phyloP scores from a whole-genome alignment of 192 early-diverging fungal species.

The Jimgerdemannia flammicorona region DNA sequence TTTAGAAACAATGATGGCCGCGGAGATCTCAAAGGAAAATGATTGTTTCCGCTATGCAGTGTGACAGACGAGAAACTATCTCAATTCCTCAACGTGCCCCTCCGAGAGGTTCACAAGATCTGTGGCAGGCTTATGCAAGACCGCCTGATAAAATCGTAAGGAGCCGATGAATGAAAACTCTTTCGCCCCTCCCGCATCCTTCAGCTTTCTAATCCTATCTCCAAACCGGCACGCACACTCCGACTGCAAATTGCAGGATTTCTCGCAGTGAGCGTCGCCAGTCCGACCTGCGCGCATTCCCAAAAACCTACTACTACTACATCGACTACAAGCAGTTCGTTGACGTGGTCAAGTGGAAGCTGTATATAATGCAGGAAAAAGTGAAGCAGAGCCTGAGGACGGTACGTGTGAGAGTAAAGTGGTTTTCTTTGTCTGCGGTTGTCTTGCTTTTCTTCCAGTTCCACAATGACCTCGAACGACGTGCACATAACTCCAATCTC shows the following conservation, averaged over 20 bases:
- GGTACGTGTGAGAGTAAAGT: slow-evolving; percentile 14
- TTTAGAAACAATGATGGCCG: too few relatives aligned
- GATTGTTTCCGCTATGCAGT: too few relatives aligned
- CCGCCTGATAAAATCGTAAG: slow-evolving; percentile 69
- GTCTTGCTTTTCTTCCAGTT: too few relatives aligned
- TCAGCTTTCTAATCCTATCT: not conserved
- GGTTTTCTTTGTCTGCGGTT: not conserved
- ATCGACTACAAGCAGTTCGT: slow-evolving; percentile 94
- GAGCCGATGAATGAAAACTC: too few relatives aligned
- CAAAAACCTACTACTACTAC: slow-evolving; percentile 77
- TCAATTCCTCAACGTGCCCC: slow-evolving; percentile 53
- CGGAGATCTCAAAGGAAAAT: too few relatives aligned
- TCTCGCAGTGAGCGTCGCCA: slow-evolving; percentile 50
- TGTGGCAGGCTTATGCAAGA: slow-evolving; percentile 78
- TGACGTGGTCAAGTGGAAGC: slow-evolving; percentile 88
- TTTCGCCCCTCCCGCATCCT: not conserved
- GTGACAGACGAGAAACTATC: slow-evolving; percentile 78
- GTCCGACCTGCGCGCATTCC: slow-evolving; percentile 52
- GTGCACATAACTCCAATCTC: too few relatives aligned
- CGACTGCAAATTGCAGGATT: slow-evolving; percentile 21
- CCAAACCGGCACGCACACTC: not conserved
- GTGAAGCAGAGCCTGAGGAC: slow-evolving; percentile 56
- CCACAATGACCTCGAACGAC: too few relatives aligned
- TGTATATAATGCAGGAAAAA: slow-evolving; percentile 74
- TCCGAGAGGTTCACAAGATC: slow-evolving; percentile 71